phyloP scores from a whole-genome alignment of 177 flowering plant species.

The Vitis hybrid region DNA sequence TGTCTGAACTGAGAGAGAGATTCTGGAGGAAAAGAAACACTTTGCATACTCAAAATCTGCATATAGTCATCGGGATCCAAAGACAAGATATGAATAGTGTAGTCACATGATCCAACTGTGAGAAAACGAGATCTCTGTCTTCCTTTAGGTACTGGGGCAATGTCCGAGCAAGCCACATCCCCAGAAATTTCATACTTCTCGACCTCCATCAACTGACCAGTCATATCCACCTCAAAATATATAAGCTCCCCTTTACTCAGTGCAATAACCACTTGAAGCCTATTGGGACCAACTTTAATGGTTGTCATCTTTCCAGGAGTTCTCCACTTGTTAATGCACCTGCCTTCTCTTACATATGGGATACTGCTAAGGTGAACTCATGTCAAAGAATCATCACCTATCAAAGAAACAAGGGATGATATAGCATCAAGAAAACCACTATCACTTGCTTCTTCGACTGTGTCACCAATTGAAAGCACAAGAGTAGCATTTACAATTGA shows the following conservation, averaged over 20 bases:
- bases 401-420: constrained; percentile 88
- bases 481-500: constrained; percentile 97
- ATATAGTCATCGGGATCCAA: constrained; percentile 96
- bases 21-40: constrained; percentile 94
- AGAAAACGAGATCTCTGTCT: constrained; percentile 96
- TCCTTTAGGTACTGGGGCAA: constrained; percentile 99
- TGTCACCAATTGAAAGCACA: constrained; percentile 98
- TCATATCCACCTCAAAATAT: constrained; percentile 93
- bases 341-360: constrained; percentile 94
- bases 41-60: constrained; percentile 90
- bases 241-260: constrained; percentile 97
- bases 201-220: constrained; percentile 93
- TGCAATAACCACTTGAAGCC: constrained; percentile 96
- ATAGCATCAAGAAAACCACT: constrained; percentile 98
- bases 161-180: constrained; percentile 95
- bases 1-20: constrained; percentile 92
- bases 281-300: constrained; percentile 93
- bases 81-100: constrained; percentile 87
- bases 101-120: constrained; percentile 95
- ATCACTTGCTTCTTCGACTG: constrained; percentile 97
- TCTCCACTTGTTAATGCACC: constrained; percentile 97
- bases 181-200: constrained; percentile 98
- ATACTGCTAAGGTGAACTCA: constrained; percentile 98
- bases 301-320: constrained; percentile 98
- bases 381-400: constrained; percentile 97